phyloP scores from a whole-genome alignment of 345 rosid species.

The Leavenworthia alabamica region DNA sequence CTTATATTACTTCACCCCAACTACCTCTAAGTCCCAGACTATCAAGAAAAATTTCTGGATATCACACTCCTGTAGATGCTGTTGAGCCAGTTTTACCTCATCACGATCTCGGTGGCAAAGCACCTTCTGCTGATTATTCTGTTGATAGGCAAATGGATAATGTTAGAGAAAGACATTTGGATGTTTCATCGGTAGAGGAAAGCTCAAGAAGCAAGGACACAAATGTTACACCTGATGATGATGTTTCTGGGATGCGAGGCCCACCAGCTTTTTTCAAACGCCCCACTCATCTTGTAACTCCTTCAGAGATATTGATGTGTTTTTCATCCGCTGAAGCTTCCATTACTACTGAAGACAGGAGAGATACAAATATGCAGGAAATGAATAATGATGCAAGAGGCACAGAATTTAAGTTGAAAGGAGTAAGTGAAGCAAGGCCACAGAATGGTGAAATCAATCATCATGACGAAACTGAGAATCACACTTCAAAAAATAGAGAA shows the following conservation, averaged over 20 bases:
- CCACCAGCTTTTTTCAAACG: slow-evolving; percentile 48
- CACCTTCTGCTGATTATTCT: too few relatives aligned
- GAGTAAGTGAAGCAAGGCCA: slow-evolving; percentile 48
- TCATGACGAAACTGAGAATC: slow-evolving; percentile 36
- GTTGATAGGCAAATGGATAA: slow-evolving; percentile 54
- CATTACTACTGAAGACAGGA: slow-evolving; percentile 38
- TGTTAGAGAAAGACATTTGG: slow-evolving; percentile 29
- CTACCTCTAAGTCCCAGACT: slow-evolving; percentile 55
- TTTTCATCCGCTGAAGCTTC: slow-evolving; percentile 51
- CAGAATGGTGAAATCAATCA: slow-evolving; percentile 42
- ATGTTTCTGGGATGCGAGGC: slow-evolving; percentile 37
- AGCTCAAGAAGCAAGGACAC: slow-evolving; percentile 43
- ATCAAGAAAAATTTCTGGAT: slow-evolving; percentile 44
- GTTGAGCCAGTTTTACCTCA: slow-evolving; percentile 37
- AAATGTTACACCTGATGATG: slow-evolving; percentile 42
- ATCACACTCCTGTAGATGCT: slow-evolving; percentile 32
- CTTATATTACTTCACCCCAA: slow-evolving; percentile 40
- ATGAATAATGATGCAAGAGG: slow-evolving; percentile 37
- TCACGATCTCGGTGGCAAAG: slow-evolving; percentile 40
- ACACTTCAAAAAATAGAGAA: slow-evolving; percentile 39
- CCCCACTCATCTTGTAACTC: slow-evolving; percentile 84
- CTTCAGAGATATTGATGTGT: slow-evolving; percentile 66
- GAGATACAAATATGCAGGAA: slow-evolving; percentile 44
- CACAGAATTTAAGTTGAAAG: slow-evolving; percentile 57
- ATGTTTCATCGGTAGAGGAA: slow-evolving; percentile 36